Base-by-base conservation (phyloP, 345 rosid genomes). In the Pelargonium nanum region DNA sequence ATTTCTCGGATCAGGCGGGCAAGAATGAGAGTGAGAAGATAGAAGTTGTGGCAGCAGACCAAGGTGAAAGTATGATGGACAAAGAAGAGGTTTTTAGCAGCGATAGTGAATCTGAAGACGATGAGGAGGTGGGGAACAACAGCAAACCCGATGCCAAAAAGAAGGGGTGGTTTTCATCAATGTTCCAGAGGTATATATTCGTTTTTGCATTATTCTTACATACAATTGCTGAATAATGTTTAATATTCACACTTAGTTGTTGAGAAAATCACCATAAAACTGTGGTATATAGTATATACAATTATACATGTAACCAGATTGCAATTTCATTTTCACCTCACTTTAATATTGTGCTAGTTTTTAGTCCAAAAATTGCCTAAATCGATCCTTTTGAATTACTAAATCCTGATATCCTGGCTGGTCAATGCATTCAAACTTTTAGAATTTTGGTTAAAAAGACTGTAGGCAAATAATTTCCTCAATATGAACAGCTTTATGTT, bases 31-130 rank as follows among this genome's bases (percentile, higher is more conserved):
- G 65, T 66, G 83, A 70, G 67, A 78, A 75, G 62, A 57, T 80
- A 22, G 86, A 81, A 26, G 81, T 77, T 64, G 86, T 79, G 80
- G 85, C 83, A 70, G 87, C 91, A 69, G 81, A 83, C 75, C 87
- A 83, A 58, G 99, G 97, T 57, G 90, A 85, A 73, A 93, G 99
- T 77, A 87, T 93, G 99, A 93, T 93, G 99, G 99, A 93, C 62
- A 73, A 84, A 61, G 97, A 89, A 69, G 99, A 93, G 78, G 63
- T 86, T 72, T 19, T 90, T 23, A 84, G 96, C 59, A 88, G 96
- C 75, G 99, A 87, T 45, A 83, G 86, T 66, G 96, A 89, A 69
- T 69, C 67, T 72, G 99, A 90, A 74, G 92, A 78, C 58, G 94
- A 83, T 57, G 83, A 87, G 55, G 85, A 84, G 26, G 78, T 66